Base-by-base conservation (phyloP, 2,329 filamentous ascomycete species). In the Tolypocladium album region DNA sequence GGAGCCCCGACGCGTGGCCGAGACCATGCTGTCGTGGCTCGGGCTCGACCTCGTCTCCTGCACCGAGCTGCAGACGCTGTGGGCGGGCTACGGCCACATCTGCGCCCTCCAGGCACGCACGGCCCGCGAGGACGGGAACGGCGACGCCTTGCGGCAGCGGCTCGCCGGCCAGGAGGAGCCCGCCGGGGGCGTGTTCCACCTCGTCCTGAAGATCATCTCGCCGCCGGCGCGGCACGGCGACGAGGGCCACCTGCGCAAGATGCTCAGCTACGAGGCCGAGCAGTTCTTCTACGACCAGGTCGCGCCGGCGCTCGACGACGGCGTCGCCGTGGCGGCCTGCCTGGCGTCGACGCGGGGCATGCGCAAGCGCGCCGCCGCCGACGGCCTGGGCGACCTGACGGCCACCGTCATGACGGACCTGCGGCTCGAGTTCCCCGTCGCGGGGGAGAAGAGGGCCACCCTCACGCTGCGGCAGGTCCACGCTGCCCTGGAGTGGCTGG, bases 221-320 rank as follows among this genome's bases (percentile, higher is more conserved):
- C 83, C 83, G 0, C 66, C 69, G 45, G 58, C 61, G 38, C 62
- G 58, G 0, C 55, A 58, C 0, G 65, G 72, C 3, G 80, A 86
- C 43, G 85, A 88, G 65, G 84, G 85, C 0, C 85, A 88, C 63
- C 65, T 83, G 0, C 79, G 86, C 8, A 89, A 89, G 67, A 79
- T 88, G 61, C 69, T 88, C 36, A 87, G 84, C 67, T 89, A 89
- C 64, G 77, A 85, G 55, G 83, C 87, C 4, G 86, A 89, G 69
- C 84, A 86, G 66, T 80, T 80, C 64, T 89, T 89, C 64, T 89
- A 89, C 67, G 74, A 73, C 1, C 68, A 79, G 2, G 69, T 88
- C 13, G 83, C 82, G 0, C 80, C 82, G 0, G 67, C 67, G 0
- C 68, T 88, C 1, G 67, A 72, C 0, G 66, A 70, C 0, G 67